Conservation (phyloP, 345 rosid genomes). For the Microthlaspi erraticum region DNA sequence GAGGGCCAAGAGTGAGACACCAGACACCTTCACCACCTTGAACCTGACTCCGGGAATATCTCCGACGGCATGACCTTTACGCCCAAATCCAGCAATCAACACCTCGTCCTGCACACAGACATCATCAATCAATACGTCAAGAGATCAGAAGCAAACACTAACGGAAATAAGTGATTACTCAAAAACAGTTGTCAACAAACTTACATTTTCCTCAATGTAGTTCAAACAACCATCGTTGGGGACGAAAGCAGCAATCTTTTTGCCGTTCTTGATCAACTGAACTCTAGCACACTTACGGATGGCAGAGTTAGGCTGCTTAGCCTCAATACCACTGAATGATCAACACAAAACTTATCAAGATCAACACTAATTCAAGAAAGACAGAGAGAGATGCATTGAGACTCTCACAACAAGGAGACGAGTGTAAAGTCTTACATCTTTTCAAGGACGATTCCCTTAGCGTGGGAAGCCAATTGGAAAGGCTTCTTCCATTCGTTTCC, state of each 20-base stretch:
- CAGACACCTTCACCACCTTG: conserved; percentile 80
- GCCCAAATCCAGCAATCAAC: conserved; percentile 72
- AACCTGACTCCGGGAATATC: conserved; percentile 83
- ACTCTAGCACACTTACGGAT: conserved; percentile 95
- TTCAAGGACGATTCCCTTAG: conserved; percentile 74
- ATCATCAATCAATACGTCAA: background rate
- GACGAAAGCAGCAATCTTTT: conserved; percentile 97
- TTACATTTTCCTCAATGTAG: conserved; percentile 90
- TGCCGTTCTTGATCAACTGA: conserved; percentile 90
- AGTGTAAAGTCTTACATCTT: conserved; percentile 49
- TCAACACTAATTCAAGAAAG: background rate
- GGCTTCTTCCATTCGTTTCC: conserved; percentile 95
- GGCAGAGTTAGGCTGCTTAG: conserved; percentile 99
- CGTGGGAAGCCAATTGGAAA: conserved; percentile 75
- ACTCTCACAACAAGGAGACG: background rate
- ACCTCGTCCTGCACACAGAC: conserved; percentile 60
- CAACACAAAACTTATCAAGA: background rate
- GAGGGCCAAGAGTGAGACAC: conserved; percentile 70
- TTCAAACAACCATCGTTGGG: conserved; percentile 97
- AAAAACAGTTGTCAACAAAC: background rate
- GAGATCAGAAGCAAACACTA: background rate
- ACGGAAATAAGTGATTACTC: background rate
- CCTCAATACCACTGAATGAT: conserved; percentile 83
- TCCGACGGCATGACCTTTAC: conserved; percentile 66
- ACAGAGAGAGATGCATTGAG: background rate